Base-by-base conservation (phyloP, 331 rosid genomes). In the Quercus lobata region DNA sequence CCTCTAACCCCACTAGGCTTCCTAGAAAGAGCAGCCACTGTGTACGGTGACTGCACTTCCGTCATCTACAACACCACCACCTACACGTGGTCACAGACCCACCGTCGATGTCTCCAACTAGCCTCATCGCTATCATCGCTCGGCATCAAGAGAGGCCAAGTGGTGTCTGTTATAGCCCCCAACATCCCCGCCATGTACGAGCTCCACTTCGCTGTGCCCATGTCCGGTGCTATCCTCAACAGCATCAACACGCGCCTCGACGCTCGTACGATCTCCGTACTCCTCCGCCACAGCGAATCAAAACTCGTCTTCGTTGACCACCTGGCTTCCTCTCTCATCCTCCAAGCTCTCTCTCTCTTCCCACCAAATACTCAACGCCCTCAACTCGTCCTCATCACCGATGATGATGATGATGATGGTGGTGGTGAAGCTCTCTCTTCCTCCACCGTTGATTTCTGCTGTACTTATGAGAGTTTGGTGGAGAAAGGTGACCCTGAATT, bases 151-250 rank as follows among this genome's bases (percentile, higher is more conserved):
- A 44, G 73, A 0, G 75, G 92, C 25, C 63, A 92, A 2, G 89
- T 90, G 2, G 92, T 92, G 2, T 90, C 97, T 21, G 90, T 90
- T 3, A 46, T 90, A 4, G 76, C 90, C 7, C 92, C 94, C 53
- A 92, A 90, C 83, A 58, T 80, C 5, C 94, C 94, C 0, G 77
- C 94, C 66, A 85, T 88, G 91, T 91, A 89, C 71, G 93, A 91
- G 80, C 92, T 91, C 56, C 93, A 91, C 37, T 91, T 91, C 80
- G 88, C 92, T 2, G 88, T 86, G 4, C 97, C 94, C 54, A 83
- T 91, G 86, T 19, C 88, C 57, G 92, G 94, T 2, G 90, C 91
- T 8, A 41, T 81, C 65, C 87, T 90, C 83, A 90, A 81, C 85
- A 83, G 55, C 81, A 79, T 91, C 82, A 91, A 89, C 84, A 61